Base-by-base conservation (phyloP, 441 rosid species). In the Corymbia calophylla region DNA sequence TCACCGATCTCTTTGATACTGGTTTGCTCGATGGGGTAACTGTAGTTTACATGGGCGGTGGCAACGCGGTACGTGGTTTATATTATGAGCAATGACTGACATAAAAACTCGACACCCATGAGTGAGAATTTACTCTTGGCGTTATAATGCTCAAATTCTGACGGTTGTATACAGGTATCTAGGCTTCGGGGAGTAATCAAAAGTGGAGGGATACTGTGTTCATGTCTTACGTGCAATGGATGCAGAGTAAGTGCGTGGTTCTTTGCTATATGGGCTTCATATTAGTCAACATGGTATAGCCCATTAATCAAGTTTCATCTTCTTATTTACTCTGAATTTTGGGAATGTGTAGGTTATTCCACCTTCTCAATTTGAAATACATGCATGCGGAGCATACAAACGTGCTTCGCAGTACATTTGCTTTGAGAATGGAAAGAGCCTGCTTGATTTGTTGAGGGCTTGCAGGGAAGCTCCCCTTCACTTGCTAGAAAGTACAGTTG, bases 361-460 rank as follows among this genome's bases (percentile, higher is more conserved):
- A 35, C 98, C 99, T 86, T 98, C 99, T 82, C 97, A 96, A 92
- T 98, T 98, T 90, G 99, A 98, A 97, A 96, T 98, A 92, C 99
- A 98, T 95, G 99, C 99, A 53, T 95, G 97, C 90, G 96, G 95
- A 87, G 97, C 95, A 89, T 98, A 98, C 92, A 95, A 96, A 92
- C 96, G 99, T 70, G 99, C 99, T 27, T 93, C 97, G 53, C 99
- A 98, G 81, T 98, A 98, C 92, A 98, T 96, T 89, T 98, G 99
- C 93, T 95, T 98, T 89, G 99, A 97, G 93, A 98, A 98, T 92
- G 99, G 99, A 88, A 98, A 95, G 94, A 98, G 99, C 94, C 94
- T 98, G 92, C 99, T 98, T 88, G 99, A 98, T 73, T 95, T 97
- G 88, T 92, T 98, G 94, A 95, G 95, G 93, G 95, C 95, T 88